Base-by-base conservation (phyloP, 371 early-diverging fungal species). In the Capillidium rhysosporum region DNA sequence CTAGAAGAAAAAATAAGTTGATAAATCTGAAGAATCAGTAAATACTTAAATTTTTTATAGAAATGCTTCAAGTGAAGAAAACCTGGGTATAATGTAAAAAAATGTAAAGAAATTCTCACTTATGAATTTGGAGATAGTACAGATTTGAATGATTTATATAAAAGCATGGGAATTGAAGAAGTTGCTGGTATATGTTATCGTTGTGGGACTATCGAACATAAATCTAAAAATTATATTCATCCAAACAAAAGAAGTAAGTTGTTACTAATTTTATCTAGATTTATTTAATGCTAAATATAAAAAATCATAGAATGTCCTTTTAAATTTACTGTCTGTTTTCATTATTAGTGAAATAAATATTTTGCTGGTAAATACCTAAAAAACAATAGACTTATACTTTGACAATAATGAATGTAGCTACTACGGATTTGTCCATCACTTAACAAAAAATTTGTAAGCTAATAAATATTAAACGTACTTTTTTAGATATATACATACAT, bases 371-470 rank as follows among this genome's bases (percentile, higher is more conserved):
- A 76, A 54, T 93, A 92, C 54, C 79, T 81, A 9, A 67, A 86
- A 63, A 93, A 93, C 65, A 82, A 82, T 26, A 72, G 94, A 92
- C 1, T 52, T 93, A 57, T 92, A 92, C 61, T 88, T 88, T 1
- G 83, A 91, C 53, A 93, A 93, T 38, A 94, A 94, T 8, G 64
- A 77, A 30, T 94, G 94, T 68, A 73, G 75, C 46, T 86, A 76
- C 65, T 93, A 93, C 59, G 82, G 83, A 21, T 76, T 80, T 49
- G 79, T 82, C 0, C 74, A 81, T 59, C 95, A 93, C 62, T 69
- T 87, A 40, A 84, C 84, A 2, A 79, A 72, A 56, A 87, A 93
- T 52, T n/a, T 94, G 95, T 67, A 75, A 49, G n/a, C 49, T 43
- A 18, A 29, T 20, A 2, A 21, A 43, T 2, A 43, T 54, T 44